Percentiles rank a stretch among this genome's conserved stretches.
Evolutionary conservation across 2,329 filamentous ascomycete genomes (phyloP).

Genomic region (Blastomyces gilchristii): DNA sequence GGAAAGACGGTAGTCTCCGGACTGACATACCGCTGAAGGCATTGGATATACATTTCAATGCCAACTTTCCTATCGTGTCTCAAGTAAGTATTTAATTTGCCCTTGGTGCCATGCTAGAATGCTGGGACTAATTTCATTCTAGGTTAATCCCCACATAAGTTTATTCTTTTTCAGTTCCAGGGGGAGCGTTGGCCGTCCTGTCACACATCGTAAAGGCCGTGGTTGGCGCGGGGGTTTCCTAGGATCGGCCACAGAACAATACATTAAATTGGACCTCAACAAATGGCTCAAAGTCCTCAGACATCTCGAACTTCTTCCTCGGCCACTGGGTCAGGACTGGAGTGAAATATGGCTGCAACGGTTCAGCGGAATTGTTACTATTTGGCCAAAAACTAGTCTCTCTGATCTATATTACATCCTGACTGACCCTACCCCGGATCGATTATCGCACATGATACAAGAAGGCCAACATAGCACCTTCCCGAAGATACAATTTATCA

Average conservation of each 20-base stretch:
- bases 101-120: background rate
- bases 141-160: constrained; percentile 96
- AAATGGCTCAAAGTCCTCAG: constrained; percentile 96
- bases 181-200: constrained; percentile 81
- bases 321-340: constrained; percentile 91
- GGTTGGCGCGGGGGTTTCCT: constrained; percentile 96
- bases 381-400: constrained; percentile 75
- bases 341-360: constrained; percentile 91
- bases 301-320: constrained; percentile 81
- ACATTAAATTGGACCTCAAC: constrained; percentile 88
- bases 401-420: constrained; percentile 82
- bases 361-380: constrained; percentile 88
- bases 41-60: constrained; percentile 93
- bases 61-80: constrained; percentile 86
- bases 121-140: constrained; percentile 34
- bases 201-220: constrained; percentile 83
- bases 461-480: constrained; percentile 83
- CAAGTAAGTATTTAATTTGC: constrained; percentile 32
- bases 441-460: constrained; percentile 79
- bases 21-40: constrained; percentile 94
- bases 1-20: constrained; percentile 91
- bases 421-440: constrained; percentile 63
- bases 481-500: constrained; percentile 83
- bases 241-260: constrained; percentile 84
- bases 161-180: constrained; percentile 97